These are phyloP conservation scores for Alectoria sarmentosa DNA, from an alignment of 495 filamentous ascomycete species.

Conservation along the genomic window DNA sequence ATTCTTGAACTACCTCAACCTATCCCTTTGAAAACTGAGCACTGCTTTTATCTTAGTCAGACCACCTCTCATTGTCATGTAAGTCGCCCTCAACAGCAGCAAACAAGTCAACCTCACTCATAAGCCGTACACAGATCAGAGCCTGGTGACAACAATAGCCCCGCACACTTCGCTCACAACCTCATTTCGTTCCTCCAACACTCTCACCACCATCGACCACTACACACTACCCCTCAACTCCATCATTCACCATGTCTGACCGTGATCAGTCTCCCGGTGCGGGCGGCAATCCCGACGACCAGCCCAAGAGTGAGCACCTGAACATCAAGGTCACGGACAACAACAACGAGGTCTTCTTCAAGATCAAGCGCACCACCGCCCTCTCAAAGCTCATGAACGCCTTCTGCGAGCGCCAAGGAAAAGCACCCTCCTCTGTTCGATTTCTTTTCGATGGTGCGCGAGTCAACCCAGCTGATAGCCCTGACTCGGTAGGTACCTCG, in stretches of 20 bases:
- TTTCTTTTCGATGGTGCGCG: slow-evolving; percentile 95
- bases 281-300: slow-evolving; percentile 52
- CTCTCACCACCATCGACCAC: neutral
- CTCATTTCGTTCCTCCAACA: neutral
- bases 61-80: neutral
- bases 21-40: neutral
- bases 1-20: too few relatives aligned
- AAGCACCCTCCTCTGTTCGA: slow-evolving; percentile 71
- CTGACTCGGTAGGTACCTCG: slow-evolving; percentile 69
- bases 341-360: slow-evolving; percentile 99
- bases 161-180: neutral
- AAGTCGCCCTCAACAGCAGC: neutral
- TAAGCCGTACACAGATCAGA: slow-evolving; percentile 3
- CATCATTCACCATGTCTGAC: slow-evolving; percentile 41
- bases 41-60: neutral
- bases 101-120: neutral
- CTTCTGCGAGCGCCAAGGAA: slow-evolving; percentile 95
- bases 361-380: slow-evolving; percentile 96
- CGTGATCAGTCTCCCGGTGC: slow-evolving; percentile 32
- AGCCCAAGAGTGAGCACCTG: slow-evolving; percentile 66
- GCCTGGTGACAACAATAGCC: neutral
- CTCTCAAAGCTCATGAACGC: slow-evolving; percentile 98
- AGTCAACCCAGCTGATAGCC: slow-evolving; percentile 82
- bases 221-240: neutral
- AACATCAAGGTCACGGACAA: slow-evolving; percentile 99